These are phyloP conservation scores for Auriscalpium orientale DNA, from an alignment of 768 basidiomycete species.

Conservation along the genomic window DNA sequence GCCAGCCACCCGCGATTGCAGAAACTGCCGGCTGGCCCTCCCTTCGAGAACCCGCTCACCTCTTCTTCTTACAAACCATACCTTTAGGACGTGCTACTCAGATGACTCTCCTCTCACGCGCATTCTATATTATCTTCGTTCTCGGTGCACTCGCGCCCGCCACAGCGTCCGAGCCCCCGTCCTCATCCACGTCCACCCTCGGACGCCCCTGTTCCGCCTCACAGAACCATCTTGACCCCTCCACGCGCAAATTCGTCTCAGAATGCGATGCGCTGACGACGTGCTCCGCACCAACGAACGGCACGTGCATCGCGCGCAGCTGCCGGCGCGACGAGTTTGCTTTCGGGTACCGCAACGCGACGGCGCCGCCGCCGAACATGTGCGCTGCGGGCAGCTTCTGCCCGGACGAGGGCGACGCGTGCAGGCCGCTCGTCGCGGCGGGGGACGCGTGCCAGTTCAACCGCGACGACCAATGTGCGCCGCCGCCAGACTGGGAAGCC, in stretches of 20 bases:
- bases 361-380: conserved; percentile 1
- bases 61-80: not conserved
- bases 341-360: conserved; percentile 1
- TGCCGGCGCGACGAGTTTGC: conserved; percentile 15
- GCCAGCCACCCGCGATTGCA: too few species aligned
- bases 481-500: not conserved
- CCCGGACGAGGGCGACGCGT: conserved; percentile 12
- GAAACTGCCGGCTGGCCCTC: too few species aligned
- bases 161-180: not conserved
- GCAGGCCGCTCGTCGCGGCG: conserved; percentile 5
- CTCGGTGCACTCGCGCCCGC: not conserved
- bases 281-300: conserved; percentile 8
- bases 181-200: not conserved
- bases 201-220: conserved; percentile 6
- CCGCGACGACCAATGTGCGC: conserved; percentile 13
- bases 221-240: conserved; percentile 11
- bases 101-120: not conserved
- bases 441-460: conserved; percentile 14
- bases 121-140: not conserved
- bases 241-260: conserved; percentile 7
- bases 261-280: conserved; percentile 14
- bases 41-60: not conserved
- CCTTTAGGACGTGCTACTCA: too few species aligned
- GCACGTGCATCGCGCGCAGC: conserved; percentile 10
- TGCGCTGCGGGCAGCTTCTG: conserved; percentile 12